A percentile compares a stretch with the other conserved stretches of the same genome.
Evolutionary conservation across 2,329 filamentous ascomycete species (phyloP).

Genomic region (Esteya vermicola): DNA sequence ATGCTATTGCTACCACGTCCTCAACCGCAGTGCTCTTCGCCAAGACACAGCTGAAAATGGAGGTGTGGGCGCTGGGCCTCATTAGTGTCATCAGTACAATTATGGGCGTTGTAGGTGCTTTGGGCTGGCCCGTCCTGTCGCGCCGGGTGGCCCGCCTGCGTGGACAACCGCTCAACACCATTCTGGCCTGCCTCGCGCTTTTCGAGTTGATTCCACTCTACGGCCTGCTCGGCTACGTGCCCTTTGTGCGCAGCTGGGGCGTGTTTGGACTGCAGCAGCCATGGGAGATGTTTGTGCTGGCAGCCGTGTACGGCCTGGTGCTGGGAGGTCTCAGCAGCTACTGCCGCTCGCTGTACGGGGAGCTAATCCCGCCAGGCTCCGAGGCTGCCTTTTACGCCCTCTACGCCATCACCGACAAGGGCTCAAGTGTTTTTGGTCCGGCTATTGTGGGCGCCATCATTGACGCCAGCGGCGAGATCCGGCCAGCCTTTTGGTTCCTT

Average conservation of each 20-base stretch:
- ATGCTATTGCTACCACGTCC: slow-evolving; percentile 87
- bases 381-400: slow-evolving; percentile 94
- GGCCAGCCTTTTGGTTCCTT: slow-evolving; percentile 85
- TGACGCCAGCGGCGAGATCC: slow-evolving; percentile 65
- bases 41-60: slow-evolving; percentile 85
- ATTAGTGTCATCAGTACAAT: slow-evolving; percentile 88
- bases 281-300: slow-evolving; percentile 94
- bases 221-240: slow-evolving; percentile 75
- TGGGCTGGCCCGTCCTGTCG: slow-evolving; percentile 75
- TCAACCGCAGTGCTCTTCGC: slow-evolving; percentile 92
- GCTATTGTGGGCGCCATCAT: slow-evolving; percentile 89
- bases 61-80: slow-evolving; percentile 70
- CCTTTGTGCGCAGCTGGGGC: slow-evolving; percentile 59
- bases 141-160: slow-evolving; percentile 44
- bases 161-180: slow-evolving; percentile 63
- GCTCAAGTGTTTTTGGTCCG: slow-evolving; percentile 84
- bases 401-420: slow-evolving; percentile 96
- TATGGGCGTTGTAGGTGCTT: slow-evolving; percentile 73
- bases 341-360: slow-evolving; percentile 82
- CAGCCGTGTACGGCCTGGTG: slow-evolving; percentile 82
- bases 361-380: slow-evolving; percentile 84
- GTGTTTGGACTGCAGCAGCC: slow-evolving; percentile 78
- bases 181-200: slow-evolving; percentile 76
- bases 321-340: slow-evolving; percentile 87
- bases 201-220: slow-evolving; percentile 92